These are phyloP conservation scores for Suillus paluster DNA, from an alignment of 768 basidiomycete species.

Conservation along the genomic window DNA sequence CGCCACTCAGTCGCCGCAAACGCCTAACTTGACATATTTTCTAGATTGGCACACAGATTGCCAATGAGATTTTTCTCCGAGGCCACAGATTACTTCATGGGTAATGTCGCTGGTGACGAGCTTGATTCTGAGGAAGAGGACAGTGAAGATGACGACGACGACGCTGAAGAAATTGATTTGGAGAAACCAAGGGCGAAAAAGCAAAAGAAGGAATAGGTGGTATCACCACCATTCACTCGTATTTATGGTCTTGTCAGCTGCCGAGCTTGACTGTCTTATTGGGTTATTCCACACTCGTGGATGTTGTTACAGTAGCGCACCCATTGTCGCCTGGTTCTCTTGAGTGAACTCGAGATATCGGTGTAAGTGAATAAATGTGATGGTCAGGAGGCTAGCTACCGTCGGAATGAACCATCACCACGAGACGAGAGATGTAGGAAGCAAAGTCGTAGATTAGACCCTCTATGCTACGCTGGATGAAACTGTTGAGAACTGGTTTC, in stretches of 20 bases:
- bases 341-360: not conserved
- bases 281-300: constrained; percentile 2
- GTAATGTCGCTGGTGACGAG: constrained; percentile 61
- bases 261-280: constrained; percentile 14
- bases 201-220: constrained; percentile 49
- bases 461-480: no score
- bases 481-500: constrained; percentile 24
- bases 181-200: constrained; percentile 84
- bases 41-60: constrained; percentile 74
- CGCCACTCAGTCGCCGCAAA: not conserved
- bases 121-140: constrained; percentile 68
- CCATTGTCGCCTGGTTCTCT: not conserved
- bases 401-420: no score
- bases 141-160: constrained; percentile 74
- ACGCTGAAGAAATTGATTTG: constrained; percentile 86
- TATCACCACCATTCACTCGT: constrained; percentile 20
- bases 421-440: no score
- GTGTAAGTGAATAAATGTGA: no score
- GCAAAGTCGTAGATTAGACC: no score
- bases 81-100: constrained; percentile 82
- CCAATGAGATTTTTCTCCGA: constrained; percentile 81
- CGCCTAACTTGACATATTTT: not conserved
- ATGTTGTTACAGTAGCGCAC: constrained; percentile 6
- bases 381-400: no score
- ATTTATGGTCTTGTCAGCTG: constrained; percentile 31